Conservation (phyloP, 106 monocot genomes). For the Amphibolis antarctica region DNA sequence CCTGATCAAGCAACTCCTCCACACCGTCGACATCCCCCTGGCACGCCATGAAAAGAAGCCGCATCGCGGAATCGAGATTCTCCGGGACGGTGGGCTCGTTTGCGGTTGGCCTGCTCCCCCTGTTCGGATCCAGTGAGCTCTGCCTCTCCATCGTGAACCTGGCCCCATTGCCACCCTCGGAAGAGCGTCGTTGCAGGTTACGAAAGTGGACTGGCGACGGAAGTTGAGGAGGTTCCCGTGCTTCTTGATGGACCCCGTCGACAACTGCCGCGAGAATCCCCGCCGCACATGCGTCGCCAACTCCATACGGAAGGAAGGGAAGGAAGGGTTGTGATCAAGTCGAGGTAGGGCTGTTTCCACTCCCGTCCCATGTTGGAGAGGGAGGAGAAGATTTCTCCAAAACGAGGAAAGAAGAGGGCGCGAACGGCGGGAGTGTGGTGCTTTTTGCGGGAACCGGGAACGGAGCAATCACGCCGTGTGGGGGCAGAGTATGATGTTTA, state of each 20-base stretch:
- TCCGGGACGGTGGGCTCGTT: conserved; percentile 60
- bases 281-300: conserved; percentile 40
- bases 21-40: conserved; percentile 61
- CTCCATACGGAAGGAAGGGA: conserved; percentile 29
- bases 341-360: not conserved
- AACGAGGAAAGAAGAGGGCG: too few relatives aligned
- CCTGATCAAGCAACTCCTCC: conserved; percentile 52
- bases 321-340: not conserved
- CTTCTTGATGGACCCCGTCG: conserved; percentile 31
- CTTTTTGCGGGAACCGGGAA: too few relatives aligned
- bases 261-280: conserved; percentile 64
- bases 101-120: conserved; percentile 20
- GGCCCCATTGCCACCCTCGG: conserved; percentile 3
- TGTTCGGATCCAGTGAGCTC: conserved; percentile 68
- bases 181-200: conserved; percentile 3
- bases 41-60: conserved; percentile 73
- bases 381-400: not conserved
- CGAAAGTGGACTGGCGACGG: conserved; percentile 63
- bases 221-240: conserved; percentile 27
- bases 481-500: too few relatives aligned
- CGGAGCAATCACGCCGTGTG: too few relatives aligned
- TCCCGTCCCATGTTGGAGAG: not conserved
- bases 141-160: conserved; percentile 52
- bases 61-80: conserved; percentile 86
- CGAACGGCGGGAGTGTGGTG: too few relatives aligned